Conservation (phyloP, 108 stramenopile genomes). For the Cyclotella atomus region DNA sequence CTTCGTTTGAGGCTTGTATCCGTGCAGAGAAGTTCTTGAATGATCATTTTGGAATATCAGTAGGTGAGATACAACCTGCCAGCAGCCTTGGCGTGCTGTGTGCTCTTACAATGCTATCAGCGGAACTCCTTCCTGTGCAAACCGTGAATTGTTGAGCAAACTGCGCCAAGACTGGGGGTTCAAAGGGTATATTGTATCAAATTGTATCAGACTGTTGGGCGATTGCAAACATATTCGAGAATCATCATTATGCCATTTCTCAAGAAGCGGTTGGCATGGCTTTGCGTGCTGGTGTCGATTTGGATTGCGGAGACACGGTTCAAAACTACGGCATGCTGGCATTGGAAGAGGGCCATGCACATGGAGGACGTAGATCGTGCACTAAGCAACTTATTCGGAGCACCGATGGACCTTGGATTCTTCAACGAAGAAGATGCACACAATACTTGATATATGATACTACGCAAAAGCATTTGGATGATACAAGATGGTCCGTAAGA, state of each 20-base stretch:
- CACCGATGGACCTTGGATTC: conserved; percentile 49
- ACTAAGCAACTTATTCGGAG: conserved; percentile 38
- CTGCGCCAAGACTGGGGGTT: conserved; percentile 62
- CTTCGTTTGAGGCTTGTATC: conserved; percentile 69
- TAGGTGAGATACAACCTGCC: conserved; percentile 17
- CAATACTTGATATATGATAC: neutral
- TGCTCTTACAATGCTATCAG: conserved; percentile 85
- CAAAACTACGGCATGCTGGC: conserved; percentile 29
- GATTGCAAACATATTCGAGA: conserved; percentile 37
- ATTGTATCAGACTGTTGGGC: conserved; percentile 85
- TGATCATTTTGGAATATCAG: conserved; percentile 42
- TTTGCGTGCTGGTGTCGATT: conserved; percentile 50
- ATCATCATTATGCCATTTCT: conserved; percentile 37
- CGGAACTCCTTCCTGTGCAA: conserved; percentile 71
- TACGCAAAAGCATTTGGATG: neutral
- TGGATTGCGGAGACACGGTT: conserved; percentile 55
- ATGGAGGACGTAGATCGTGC: conserved; percentile 40
- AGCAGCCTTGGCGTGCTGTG: conserved; percentile 59
- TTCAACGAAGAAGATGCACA: conserved; percentile 40
- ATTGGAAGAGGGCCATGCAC: conserved; percentile 25
- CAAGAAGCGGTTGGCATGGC: conserved; percentile 43
- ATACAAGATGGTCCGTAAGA: too few species aligned
- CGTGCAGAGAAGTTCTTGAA: conserved; percentile 32
- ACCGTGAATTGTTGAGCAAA: conserved; percentile 43
- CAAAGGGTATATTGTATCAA: conserved; percentile 66